These are phyloP conservation scores for Miscanthus lutarioriparius DNA, from an alignment of 176 grass and related monocot species.

Conservation along the genomic window DNA sequence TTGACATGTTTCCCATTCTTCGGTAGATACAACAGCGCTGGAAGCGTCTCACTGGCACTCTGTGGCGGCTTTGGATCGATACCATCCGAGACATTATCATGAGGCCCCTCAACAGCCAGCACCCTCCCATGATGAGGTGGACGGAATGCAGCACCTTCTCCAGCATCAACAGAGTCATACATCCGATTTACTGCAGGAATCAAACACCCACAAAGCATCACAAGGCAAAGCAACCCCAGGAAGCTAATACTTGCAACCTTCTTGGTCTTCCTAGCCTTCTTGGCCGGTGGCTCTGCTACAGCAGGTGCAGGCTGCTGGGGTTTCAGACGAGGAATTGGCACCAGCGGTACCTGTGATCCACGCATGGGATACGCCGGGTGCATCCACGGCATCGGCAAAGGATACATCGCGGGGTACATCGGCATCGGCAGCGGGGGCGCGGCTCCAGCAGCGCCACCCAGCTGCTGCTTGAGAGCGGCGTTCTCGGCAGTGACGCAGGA, in stretches of 20 bases:
- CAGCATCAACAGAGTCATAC: constrained; percentile 3
- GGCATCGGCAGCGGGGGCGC: constrained; percentile 1
- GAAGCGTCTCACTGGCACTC: constrained; percentile 45
- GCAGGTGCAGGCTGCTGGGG: constrained; percentile 9
- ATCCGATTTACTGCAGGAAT: constrained; percentile 39
- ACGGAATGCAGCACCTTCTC: constrained; percentile 13
- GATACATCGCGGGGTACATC: constrained; percentile 47
- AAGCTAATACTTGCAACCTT: constrained; percentile 64
- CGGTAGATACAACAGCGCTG: constrained; percentile 55
- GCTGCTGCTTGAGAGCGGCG: constrained; percentile 52
- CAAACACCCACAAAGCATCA: constrained; percentile 44
- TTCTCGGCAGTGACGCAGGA: constrained; percentile 64
- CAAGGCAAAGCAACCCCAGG: constrained; percentile 43
- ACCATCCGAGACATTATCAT: constrained; percentile 4
- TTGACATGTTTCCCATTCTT: constrained; percentile 78
- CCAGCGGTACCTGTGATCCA: constrained; percentile 56
- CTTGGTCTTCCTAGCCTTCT: constrained; percentile 63
- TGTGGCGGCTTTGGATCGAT: constrained; percentile 20
- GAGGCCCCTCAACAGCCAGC: constrained; percentile 46
- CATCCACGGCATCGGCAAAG: constrained; percentile 48
- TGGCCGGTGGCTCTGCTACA: constrained; percentile 42
- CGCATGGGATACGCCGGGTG: constrained; percentile 49
- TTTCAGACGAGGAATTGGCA: constrained; percentile 65
- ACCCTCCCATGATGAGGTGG: constrained; percentile 47
- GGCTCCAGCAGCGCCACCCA: constrained; percentile 18